Evolutionary conservation across 805 yeast genomes (phyloP), one percentile per base, ranked within the genome.

Genomic region (Dipodascopsis uninucleata): DNA sequence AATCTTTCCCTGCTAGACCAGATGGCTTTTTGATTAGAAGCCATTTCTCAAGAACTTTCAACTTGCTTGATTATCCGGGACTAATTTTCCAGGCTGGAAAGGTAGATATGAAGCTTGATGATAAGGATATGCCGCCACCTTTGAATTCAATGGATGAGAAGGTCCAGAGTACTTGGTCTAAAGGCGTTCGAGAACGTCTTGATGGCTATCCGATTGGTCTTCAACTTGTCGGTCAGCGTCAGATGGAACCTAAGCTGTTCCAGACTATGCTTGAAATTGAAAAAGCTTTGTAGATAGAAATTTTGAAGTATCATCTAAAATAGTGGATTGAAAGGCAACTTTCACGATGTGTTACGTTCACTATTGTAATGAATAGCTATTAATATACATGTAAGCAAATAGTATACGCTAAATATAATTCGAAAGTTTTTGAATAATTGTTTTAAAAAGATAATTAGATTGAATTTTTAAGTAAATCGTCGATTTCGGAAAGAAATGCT

Each of bases 201-300:
- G 49, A 33, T 5, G 56, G 45, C 8, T 52, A 41, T 26, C 55
- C 55, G 6, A 36, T 52, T 14, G 56, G 49, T 6, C 41, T 52
- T 24, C 55, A 49, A 34, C 29, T 52, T 3, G 51, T 52, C 4
- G 56, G 56, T 14, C 56, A 52, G 39, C 41, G 55, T 18, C 55
- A 49, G 44, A 49, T 49, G 55, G 56, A 52, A 49, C 55, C 56
- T 6, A 46, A 49, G 38, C 42, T 52, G 26, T 52, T 52, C 40
- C 55, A 52, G 41, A 46, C 52, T 10, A 41, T 43, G 46, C 28
- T 36, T 25, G 45, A 23, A 24, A 37, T 52, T n/a, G 29, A 37
- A 12, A 38, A 39, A 18, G 36, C 39, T 7, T 14, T 38, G 22
- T 31, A n/a, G 17, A n/a, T 10, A n/a, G 14, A 31, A 18, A 31